Base-by-base conservation (phyloP, 2,329 filamentous ascomycete species). In the Xylariaceae sp. region DNA sequence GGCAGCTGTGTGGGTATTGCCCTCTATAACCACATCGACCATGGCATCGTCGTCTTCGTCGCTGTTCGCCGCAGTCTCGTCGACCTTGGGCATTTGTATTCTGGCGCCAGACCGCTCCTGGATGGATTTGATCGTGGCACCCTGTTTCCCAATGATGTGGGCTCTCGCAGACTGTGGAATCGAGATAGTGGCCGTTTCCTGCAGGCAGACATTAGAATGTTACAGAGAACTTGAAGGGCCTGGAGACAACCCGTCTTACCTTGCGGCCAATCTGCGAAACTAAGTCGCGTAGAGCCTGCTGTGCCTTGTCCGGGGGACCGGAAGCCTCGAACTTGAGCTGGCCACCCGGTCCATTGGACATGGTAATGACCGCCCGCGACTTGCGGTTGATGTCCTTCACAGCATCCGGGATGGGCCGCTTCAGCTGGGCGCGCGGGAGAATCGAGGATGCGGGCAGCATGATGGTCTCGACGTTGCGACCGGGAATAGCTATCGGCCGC, bases 141-240 rank as follows among this genome's bases (percentile, higher is more conserved):
- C 94, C 59, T 85, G 82, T 59, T 87, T 88, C 53, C 92, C 94
- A 60, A 98, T 97, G 63, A 98, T 89, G 63, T 90, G 84, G 37
- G 89, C 79, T 46, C 88, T 81, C 15, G 88, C 79, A 27, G 88
- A 90, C 34, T 83, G 76, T 36, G 90, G 92, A 49, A 98, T 83
- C 2, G 85, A 73, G 34, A 97, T 78, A 49, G 80, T 83, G 57
- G 86, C 73, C n/a, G 69, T 65, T 52, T 68, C 67, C 67, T 73
- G n/a, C 12, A 26, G 12, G 14, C 1, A 21, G 9, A 12, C 21
- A 17, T 50, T 41, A 48, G 41, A 16, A 26, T 4, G 8, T 5
- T 26, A 15, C 11, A 15, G 11, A 12, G n/a, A 8, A 35, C 5
- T 30, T 28, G 14, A 12, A 24, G 19, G 14, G 11, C 16, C n/a